Evolutionary conservation across 1,284 basidiomycete genomes (phyloP), one percentile per base, ranked within the genome.

Genomic region (Agaricales sp.): DNA sequence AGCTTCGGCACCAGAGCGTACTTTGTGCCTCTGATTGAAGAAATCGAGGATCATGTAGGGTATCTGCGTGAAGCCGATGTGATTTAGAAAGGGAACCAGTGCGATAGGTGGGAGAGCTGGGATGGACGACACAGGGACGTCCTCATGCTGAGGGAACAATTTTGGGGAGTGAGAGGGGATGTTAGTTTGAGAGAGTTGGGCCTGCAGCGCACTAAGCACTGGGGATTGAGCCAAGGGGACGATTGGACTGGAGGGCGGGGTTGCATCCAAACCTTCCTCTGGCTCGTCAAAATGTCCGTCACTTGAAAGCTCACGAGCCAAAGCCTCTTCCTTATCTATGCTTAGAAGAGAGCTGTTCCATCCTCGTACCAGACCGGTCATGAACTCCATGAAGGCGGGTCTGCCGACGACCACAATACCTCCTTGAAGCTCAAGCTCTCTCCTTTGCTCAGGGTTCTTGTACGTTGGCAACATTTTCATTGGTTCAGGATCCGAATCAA

Each of bases 301-400:
- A 22, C 74, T 70, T 55, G 80, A 78, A 35, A 97, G 66, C 51
- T 75, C 72, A 45, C 71, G 71, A 4, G 89, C 78, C 6, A 97
- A 71, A 49, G 72, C 68, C 54, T 93, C 89, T 53, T 95, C 91
- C 53, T 70, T 70, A 62, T 92, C 87, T 51, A 87, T 72, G 39
- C 76, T 73, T 46, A 80, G 75, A 19, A 92, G 66, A 2, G 79
- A 71, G 44, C 82, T 80, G n/a, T 80, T 79, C 89, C 91, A 99
- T 0, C 96, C 95, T 47, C 78, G 73, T 58, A 78, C 78, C 48
- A 98, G 63, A 1, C 93, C 95, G 52, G 82, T 77, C 72, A 96
- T 80, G 66, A 91, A 98, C 68, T 99, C 95, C 67, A 98, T 99
- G 64, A 94, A 77, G 1, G 92, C 88, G 26, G 89, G 84, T 50